These are phyloP conservation scores for Thelonectria blattea DNA, from an alignment of 2,329 filamentous ascomycete genomes.

Conservation along the genomic window DNA sequence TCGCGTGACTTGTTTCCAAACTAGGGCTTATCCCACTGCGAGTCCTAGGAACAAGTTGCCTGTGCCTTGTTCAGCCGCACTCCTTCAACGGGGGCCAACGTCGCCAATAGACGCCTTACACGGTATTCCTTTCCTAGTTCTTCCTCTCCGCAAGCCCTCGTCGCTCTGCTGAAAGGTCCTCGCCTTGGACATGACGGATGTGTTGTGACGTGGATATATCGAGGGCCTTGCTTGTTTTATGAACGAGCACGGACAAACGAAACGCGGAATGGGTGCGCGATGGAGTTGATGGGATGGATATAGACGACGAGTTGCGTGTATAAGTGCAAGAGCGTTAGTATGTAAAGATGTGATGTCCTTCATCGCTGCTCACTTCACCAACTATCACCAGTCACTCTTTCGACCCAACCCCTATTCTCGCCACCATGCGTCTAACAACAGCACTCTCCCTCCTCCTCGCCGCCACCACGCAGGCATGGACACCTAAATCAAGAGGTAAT, in stretches of 20 bases:
- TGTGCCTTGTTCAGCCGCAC: no score
- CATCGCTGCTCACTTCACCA: neutral
- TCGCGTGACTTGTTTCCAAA: no score
- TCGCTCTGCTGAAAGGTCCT: neutral
- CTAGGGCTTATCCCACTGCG: no score
- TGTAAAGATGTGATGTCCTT: neutral
- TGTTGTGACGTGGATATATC: neutral
- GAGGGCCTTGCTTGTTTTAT: neutral
- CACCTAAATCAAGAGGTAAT: neutral
- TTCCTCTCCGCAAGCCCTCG: neutral
- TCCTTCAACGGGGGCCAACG: no score
- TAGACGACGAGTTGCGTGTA: neutral
- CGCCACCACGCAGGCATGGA: neutral
- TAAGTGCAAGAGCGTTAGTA: neutral
- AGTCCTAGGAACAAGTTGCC: no score
- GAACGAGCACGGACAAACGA: neutral
- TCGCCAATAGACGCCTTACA: no score
- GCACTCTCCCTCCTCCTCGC: neutral
- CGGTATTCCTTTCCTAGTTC: neutral
- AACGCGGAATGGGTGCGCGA: neutral
- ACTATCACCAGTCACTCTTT: neutral
- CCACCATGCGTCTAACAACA: neutral
- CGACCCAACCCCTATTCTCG: neutral
- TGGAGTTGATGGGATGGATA: neutral
- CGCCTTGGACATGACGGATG: neutral